Evolutionary conservation across 306 rosid species (phyloP).

Genomic region (Cucurbita moschata): DNA sequence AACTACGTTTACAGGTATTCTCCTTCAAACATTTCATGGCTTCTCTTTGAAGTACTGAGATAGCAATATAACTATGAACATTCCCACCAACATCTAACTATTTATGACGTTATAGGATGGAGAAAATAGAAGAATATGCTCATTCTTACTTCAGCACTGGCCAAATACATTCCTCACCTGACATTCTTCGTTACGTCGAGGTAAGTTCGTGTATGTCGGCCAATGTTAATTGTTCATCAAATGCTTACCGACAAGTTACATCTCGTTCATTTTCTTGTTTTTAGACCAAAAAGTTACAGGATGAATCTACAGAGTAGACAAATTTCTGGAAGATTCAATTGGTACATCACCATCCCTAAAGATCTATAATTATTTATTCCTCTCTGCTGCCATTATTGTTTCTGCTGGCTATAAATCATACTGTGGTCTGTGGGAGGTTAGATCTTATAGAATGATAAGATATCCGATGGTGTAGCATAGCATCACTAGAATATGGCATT

Average conservation of each 20-base stretch:
- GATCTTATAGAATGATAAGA: neutral
- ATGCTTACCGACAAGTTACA: neutral
- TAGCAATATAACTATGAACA: neutral
- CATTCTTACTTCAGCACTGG: conserved; percentile 71
- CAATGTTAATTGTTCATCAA: neutral
- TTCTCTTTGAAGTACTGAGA: neutral
- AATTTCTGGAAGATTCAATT: neutral
- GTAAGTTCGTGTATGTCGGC: conserved; percentile 2
- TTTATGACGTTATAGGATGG: conserved; percentile 41
- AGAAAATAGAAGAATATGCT: conserved; percentile 65
- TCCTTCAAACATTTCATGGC: neutral
- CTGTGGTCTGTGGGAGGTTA: neutral
- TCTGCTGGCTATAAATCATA: neutral
- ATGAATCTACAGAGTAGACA: neutral
- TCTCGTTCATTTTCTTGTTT: neutral
- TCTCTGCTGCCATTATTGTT: neutral
- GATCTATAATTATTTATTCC: neutral
- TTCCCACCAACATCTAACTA: neutral
- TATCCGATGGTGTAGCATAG: neutral
- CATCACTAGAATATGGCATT: neutral
- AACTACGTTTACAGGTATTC: conserved; percentile 78
- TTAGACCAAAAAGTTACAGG: neutral
- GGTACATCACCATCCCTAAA: neutral
- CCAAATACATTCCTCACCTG: conserved; percentile 45
- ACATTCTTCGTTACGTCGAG: conserved; percentile 32